These are phyloP conservation scores for Diplodia mutila DNA, from an alignment of 2,329 filamentous ascomycete genomes.

Conservation along the genomic window DNA sequence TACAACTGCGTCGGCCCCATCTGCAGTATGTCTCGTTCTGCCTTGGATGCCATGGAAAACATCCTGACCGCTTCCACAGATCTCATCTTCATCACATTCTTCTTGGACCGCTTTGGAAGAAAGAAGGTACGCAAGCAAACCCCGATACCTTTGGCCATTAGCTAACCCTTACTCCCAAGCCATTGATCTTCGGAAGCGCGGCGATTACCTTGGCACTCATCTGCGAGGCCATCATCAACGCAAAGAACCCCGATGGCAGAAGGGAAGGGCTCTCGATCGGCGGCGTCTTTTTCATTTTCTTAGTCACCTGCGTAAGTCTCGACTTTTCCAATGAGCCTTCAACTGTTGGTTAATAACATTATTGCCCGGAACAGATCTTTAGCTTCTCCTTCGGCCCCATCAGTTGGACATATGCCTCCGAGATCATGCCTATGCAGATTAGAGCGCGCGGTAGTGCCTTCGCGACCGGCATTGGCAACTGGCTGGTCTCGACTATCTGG, in stretches of 20 bases:
- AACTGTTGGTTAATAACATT: not conserved
- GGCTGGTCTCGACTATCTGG: conserved; percentile 63
- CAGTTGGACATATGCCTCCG: conserved; percentile 67
- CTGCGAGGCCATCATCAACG: conserved; percentile 63
- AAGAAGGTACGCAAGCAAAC: conserved; percentile 4
- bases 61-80: conserved; percentile 34
- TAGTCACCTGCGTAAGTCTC: conserved; percentile 43
- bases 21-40: conserved; percentile 37
- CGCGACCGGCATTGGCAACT: conserved; percentile 62
- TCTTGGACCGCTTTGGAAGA: conserved; percentile 56
- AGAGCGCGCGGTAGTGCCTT: conserved; percentile 63
- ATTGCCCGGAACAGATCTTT: conserved; percentile 49
- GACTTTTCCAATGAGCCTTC: conserved; percentile 38
- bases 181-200: conserved; percentile 58
- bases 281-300: conserved; percentile 68
- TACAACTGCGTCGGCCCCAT: conserved; percentile 64
- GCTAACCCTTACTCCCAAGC: conserved; percentile 46
- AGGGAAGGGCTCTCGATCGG: conserved; percentile 57
- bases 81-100: conserved; percentile 62
- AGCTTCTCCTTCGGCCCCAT: conserved; percentile 63
- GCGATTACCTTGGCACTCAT: conserved; percentile 62
- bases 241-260: conserved; percentile 36
- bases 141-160: not conserved
- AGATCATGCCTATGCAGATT: conserved; percentile 69
- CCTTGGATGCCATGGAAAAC: not conserved